These are phyloP conservation scores for Diaporthe nobilis DNA, from an alignment of 2,329 filamentous ascomycete genomes.

Conservation along the genomic window DNA sequence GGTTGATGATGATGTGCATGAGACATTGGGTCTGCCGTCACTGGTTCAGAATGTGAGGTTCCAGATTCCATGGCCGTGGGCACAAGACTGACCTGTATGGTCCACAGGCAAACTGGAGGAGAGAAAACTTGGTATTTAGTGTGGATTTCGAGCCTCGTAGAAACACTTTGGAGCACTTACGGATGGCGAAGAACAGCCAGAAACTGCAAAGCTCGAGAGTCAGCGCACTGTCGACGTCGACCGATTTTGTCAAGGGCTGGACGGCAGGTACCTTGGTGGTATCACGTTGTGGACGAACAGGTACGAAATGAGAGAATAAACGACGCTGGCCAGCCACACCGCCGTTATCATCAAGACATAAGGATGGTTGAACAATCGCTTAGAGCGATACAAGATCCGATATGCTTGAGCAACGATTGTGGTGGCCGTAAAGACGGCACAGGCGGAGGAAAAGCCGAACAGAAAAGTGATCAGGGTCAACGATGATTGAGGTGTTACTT, in stretches of 20 bases:
- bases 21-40: constrained; percentile 59
- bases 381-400: constrained; percentile 46
- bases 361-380: constrained; percentile 44
- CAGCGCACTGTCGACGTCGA: constrained; percentile 18
- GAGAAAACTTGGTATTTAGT: neutral
- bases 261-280: constrained; percentile 47
- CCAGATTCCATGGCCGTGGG: neutral
- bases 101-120: constrained; percentile 48
- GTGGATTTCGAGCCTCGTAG: neutral
- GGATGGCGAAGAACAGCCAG: constrained; percentile 44
- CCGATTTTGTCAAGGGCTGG: neutral
- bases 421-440: constrained; percentile 50
- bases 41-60: neutral
- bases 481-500: constrained; percentile 1
- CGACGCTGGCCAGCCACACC: constrained; percentile 49
- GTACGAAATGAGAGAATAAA: constrained; percentile 51
- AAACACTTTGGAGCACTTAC: constrained; percentile 38
- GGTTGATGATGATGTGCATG: constrained; percentile 66
- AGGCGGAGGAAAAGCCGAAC: constrained; percentile 52
- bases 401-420: constrained; percentile 53
- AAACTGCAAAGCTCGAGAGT: constrained; percentile 45
- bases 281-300: constrained; percentile 51
- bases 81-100: constrained; percentile 43
- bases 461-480: constrained; percentile 45
- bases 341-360: constrained; percentile 57